Conservation (phyloP, 2,329 filamentous ascomycete species). For the Venturia pyrina region DNA sequence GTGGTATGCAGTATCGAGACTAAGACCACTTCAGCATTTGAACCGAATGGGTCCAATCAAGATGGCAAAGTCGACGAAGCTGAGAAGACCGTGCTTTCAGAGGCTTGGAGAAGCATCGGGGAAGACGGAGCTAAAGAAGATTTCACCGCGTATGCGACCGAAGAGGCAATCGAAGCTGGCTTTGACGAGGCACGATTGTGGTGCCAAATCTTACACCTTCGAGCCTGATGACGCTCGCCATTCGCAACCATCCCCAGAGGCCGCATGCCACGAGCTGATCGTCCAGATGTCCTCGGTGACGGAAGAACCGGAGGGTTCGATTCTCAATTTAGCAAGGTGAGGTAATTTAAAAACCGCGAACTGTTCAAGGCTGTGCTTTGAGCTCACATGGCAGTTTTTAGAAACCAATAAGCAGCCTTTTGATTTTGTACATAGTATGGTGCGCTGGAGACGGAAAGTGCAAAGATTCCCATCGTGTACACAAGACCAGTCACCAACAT, state of each 20-base stretch:
- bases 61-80: constrained; percentile 3
- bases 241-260: not conserved
- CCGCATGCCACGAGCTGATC: not conserved
- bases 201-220: constrained; percentile 15
- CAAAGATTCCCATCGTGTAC: not conserved
- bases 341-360: not conserved
- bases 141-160: constrained; percentile 7
- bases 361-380: not conserved
- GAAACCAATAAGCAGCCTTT: not conserved
- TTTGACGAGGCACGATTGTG: constrained; percentile 15
- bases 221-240: not conserved
- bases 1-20: constrained; percentile 14
- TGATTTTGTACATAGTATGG: not conserved
- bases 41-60: not conserved
- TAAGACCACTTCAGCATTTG: not conserved
- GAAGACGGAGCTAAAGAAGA: constrained; percentile 12
- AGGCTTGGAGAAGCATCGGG: constrained; percentile 14
- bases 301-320: not conserved
- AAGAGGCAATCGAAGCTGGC: not conserved
- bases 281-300: not conserved
- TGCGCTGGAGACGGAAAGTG: not conserved
- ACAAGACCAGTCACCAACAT: not conserved
- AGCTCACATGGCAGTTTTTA: not conserved
- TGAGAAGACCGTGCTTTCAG: constrained; percentile 11
- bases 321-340: not conserved